Conservation (phyloP, 768 basidiomycete genomes). For the Naematelia encephala region DNA sequence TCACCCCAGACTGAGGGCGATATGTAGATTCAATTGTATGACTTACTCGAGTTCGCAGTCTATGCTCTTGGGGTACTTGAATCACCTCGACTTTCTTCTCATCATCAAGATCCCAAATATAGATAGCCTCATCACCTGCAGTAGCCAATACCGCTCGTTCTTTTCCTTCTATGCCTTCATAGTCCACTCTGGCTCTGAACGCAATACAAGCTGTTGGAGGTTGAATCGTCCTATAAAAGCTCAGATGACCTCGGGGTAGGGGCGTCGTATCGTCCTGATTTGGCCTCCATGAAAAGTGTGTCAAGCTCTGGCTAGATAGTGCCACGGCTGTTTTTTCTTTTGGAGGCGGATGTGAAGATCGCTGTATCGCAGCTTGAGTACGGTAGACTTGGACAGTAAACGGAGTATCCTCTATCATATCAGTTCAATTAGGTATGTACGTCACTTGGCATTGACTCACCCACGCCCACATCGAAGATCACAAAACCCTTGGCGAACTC, state of each 20-base stretch:
- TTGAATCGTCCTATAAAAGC: slow-evolving; percentile 23
- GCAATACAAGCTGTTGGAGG: slow-evolving; percentile 32
- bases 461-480: slow-evolving; percentile 27
- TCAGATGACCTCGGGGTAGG: slow-evolving; percentile 32
- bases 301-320: not conserved
- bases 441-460: slow-evolving; percentile 15
- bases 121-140: slow-evolving; percentile 25
- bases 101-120: slow-evolving; percentile 37
- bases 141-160: slow-evolving; percentile 28
- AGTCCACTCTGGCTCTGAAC: slow-evolving; percentile 34
- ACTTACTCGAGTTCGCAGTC: slow-evolving; percentile 11
- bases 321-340: not conserved
- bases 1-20: not conserved
- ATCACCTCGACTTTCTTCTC: slow-evolving; percentile 12
- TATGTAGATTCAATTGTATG: not conserved
- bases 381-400: slow-evolving; percentile 30
- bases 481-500: slow-evolving; percentile 35
- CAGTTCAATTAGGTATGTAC: not conserved
- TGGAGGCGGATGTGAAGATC: slow-evolving; percentile 6
- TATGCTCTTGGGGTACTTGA: not conserved
- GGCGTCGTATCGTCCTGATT: not conserved
- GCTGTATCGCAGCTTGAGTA: slow-evolving; percentile 24
- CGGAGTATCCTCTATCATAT: slow-evolving; percentile 5
- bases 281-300: not conserved
- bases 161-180: slow-evolving; percentile 7